These are phyloP conservation scores for Lathyrus oleraceus DNA, from an alignment of 306 rosid genomes.

Conservation along the genomic window DNA sequence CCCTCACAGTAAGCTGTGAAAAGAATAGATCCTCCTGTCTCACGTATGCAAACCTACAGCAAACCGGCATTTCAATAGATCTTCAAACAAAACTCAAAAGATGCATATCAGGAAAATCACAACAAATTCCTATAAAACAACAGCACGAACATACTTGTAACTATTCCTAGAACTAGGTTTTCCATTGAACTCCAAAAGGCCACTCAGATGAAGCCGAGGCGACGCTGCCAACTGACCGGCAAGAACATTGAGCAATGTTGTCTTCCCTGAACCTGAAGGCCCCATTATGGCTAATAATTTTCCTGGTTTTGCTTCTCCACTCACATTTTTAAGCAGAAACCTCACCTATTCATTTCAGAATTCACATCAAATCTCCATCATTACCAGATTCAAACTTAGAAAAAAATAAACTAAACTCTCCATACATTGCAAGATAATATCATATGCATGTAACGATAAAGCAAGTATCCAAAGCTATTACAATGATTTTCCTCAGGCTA, in stretches of 20 bases:
- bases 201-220: slow-evolving; percentile 61
- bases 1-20: slow-evolving; percentile 93
- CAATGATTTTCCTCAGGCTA: background rate
- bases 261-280: slow-evolving; percentile 98
- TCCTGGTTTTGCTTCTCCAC: slow-evolving; percentile 89
- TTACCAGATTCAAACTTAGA: background rate
- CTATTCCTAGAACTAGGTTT: slow-evolving; percentile 59
- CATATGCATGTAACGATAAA: slow-evolving; percentile 19
- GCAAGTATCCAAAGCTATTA: slow-evolving; percentile 2
- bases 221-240: slow-evolving; percentile 83
- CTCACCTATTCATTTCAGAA: slow-evolving; percentile 50
- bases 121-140: slow-evolving; percentile 19
- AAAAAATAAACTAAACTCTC: background rate
- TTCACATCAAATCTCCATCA: slow-evolving; percentile 25
- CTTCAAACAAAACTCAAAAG: background rate
- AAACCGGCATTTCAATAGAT: slow-evolving; percentile 3
- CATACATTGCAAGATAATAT: too few species aligned
- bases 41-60: slow-evolving; percentile 85
- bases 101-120: background rate
- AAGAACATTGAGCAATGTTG: slow-evolving; percentile 83
- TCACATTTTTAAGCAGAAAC: slow-evolving; percentile 70
- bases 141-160: slow-evolving; percentile 52
- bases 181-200: slow-evolving; percentile 80
- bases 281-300: slow-evolving; percentile 89
- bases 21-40: slow-evolving; percentile 93